These are phyloP conservation scores for Globisporangium alternatum DNA, from an alignment of 352 stramenopile genomes.

Conservation along the genomic window DNA sequence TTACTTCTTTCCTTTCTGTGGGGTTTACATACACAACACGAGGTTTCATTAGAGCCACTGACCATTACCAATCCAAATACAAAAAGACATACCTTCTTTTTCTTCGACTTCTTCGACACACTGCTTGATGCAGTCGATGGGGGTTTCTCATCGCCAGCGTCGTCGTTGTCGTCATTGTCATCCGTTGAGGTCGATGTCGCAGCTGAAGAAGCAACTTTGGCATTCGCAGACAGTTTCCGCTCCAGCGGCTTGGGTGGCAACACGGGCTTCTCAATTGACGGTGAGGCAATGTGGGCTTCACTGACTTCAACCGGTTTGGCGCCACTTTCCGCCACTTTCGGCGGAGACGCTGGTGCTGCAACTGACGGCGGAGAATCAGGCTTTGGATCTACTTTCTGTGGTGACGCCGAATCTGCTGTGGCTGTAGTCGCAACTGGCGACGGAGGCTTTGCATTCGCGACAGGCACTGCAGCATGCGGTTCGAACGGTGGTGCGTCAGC, in stretches of 20 bases:
- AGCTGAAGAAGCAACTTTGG: not conserved
- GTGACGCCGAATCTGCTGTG: not conserved
- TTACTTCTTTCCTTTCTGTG: slow-evolving; percentile 12
- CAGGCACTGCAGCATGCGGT: not conserved
- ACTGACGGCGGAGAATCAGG: not conserved
- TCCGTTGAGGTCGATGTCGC: slow-evolving; percentile 2
- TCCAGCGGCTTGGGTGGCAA: slow-evolving; percentile 21
- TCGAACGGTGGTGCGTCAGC: not conserved
- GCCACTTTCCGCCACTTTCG: not conserved
- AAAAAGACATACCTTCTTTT: slow-evolving; percentile 48
- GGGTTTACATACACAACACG: not conserved
- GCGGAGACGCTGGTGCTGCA: not conserved
- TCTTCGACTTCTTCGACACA: slow-evolving; percentile 54
- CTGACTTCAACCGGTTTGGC: slow-evolving; percentile 9
- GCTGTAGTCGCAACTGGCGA: not conserved
- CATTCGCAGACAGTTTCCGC: slow-evolving; percentile 4
- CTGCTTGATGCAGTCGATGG: slow-evolving; percentile 25
- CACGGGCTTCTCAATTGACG: slow-evolving; percentile 15
- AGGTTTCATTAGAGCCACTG: not conserved
- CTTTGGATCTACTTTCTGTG: not conserved
- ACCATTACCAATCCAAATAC: not conserved
- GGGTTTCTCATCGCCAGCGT: slow-evolving; percentile 25
- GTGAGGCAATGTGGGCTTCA: slow-evolving; percentile 10
- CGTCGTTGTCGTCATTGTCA: slow-evolving; percentile 36
- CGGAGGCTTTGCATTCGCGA: slow-evolving; percentile 15